phyloP scores from a whole-genome alignment of 805 yeast species.

The Ogataea ramenticola region DNA sequence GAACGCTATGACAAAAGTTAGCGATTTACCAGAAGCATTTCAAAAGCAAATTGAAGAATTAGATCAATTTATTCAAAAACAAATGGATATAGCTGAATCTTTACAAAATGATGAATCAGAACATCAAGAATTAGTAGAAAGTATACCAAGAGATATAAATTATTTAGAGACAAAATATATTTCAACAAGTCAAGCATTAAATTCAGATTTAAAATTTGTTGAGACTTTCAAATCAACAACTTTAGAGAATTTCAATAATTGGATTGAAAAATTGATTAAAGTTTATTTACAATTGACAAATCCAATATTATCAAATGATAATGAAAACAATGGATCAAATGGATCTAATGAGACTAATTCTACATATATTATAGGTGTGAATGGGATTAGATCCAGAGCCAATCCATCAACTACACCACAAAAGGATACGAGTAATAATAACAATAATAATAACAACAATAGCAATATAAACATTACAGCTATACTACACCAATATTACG shows the following conservation, averaged over 20 bases:
- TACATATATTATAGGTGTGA: conserved; percentile 23
- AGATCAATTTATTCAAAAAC: conserved; percentile 66
- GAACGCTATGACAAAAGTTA: conserved; percentile 69
- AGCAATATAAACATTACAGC: conserved; percentile 44
- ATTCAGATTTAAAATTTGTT: conserved; percentile 39
- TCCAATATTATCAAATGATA: conserved; percentile 18
- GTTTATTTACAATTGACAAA: conserved; percentile 29
- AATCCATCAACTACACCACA: conserved; percentile 24
- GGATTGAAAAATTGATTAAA: conserved; percentile 31
- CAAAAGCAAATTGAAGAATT: conserved; percentile 64
- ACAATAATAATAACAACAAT: conserved; percentile 8
- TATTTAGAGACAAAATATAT: conserved; percentile 55
- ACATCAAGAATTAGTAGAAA: conserved; percentile 56
- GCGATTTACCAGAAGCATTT: conserved; percentile 64
- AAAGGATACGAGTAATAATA: conserved; percentile 7
- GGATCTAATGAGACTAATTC: conserved; percentile 1
- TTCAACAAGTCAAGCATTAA: conserved; percentile 57
- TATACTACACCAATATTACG: conserved; percentile 44
- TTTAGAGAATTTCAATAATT: conserved; percentile 27
- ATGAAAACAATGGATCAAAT: neutral
- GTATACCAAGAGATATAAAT: conserved; percentile 67
- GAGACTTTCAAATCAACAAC: conserved; percentile 35
- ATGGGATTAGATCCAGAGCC: conserved; percentile 19
- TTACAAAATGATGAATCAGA: conserved; percentile 53
- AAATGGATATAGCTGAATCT: conserved; percentile 64